Evolutionary conservation across 768 basidiomycete genomes (phyloP), one percentile per base, ranked within the genome.

Genomic region (Rhodotorula toruloides): DNA sequence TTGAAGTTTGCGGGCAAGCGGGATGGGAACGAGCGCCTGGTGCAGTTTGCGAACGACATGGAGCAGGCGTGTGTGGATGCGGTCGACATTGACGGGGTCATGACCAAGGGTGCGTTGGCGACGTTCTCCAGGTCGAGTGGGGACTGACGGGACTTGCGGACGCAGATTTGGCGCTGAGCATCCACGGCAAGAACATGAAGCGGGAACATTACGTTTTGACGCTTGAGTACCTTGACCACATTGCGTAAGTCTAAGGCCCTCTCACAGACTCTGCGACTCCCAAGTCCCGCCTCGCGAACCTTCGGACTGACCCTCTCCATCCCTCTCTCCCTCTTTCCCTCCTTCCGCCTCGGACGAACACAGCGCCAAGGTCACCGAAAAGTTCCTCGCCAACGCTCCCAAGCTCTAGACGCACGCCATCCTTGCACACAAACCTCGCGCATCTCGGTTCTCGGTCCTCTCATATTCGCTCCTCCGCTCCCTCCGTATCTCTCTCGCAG

Each of bases 61-160:
- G 96, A 99, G 81, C 82, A 78, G 21, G 85, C 90, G 27, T 97
- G 96, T 75, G 82, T 94, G 4, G 90, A 96, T 79, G 86, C 89
- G 22, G 96, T 74, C 25, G 72, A 73, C 42, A 52, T 58, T 12
- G 63, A 71, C 53, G 61, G 55, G n/a, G 46, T 72, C 49, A 72
- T 72, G 71, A 74, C 73, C 34, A 69, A 69, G 67, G 53, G 52
- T 53, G 36, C 25, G 55, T 39, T 22, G 11, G 11, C 29, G 16
- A 12, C 17, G 16, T 32, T 34, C 46, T 34, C 36, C n/a, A n/a
- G n/a, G n/a, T n/a, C n/a, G n/a, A n/a, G n/a, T n/a, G n/a, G n/a
- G n/a, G n/a, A n/a, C n/a, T n/a, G n/a, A n/a, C n/a, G n/a, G n/a
- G n/a, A n/a, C n/a, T n/a, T n/a, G n/a, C n/a, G n/a, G n/a, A n/a